phyloP scores from a whole-genome alignment of 306 rosid genomes.

The Lathyrus tuberosus region DNA sequence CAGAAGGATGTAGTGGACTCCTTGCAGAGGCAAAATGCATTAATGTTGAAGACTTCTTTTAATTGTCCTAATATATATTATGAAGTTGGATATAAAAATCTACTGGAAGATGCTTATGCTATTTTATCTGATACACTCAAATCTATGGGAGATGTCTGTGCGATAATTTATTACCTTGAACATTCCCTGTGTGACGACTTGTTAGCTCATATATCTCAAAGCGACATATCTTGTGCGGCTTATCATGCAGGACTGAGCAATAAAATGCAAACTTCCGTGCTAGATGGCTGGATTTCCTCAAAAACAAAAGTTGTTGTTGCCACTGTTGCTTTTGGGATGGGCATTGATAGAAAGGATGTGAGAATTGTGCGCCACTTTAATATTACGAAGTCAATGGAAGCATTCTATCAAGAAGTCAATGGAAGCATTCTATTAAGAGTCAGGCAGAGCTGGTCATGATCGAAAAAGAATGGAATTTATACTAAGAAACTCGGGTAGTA shows the following conservation, averaged over 20 bases:
- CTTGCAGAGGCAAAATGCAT: constrained; percentile 71
- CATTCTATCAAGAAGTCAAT: constrained; percentile 97
- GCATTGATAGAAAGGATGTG: constrained; percentile 96
- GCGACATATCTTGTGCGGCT: constrained; percentile 90
- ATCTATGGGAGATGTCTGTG: too few species aligned
- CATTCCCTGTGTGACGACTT: constrained; percentile 83
- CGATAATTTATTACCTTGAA: constrained; percentile 91
- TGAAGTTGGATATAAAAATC: constrained; percentile 98
- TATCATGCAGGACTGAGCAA: constrained; percentile 95
- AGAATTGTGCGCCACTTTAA: constrained; percentile 94
- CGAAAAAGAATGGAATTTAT: constrained; percentile 89
- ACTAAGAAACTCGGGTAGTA: constrained; percentile 50
- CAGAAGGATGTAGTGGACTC: constrained; percentile 88
- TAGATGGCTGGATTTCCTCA: constrained; percentile 86
- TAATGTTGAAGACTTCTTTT: constrained; percentile 79
- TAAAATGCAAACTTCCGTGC: constrained; percentile 75
- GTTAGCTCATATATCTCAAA: constrained; percentile 68
- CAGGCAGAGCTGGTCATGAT: constrained; percentile 98
- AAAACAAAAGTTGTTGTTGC: constrained; percentile 93
- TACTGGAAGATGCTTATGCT: constrained; percentile 62
- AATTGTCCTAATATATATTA: constrained; percentile 89
- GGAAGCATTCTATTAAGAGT: too few species aligned
- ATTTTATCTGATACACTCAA: constrained; percentile 75
- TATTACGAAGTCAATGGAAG: constrained; percentile 95
- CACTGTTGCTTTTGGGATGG: constrained; percentile 99